Base-by-base conservation (phyloP, 2,329 filamentous ascomycete species). In the Aspergillus novoparasiticus region DNA sequence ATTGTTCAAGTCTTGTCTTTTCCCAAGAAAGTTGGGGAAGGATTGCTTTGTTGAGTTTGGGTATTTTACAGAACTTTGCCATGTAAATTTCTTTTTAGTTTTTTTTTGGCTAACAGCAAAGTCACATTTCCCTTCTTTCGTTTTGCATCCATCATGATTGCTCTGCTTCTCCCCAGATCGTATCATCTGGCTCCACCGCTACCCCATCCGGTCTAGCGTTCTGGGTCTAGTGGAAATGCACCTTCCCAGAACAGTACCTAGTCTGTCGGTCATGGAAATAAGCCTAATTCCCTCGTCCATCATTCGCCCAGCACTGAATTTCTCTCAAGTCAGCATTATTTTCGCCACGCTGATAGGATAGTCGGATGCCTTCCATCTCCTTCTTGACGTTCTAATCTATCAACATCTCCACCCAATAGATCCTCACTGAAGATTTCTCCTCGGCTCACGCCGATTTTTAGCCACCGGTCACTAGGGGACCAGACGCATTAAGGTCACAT, bases 91-190 rank as follows among this genome's bases (percentile, higher is more conserved):
- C n/a, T 50, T 19, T 26, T 19, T 26, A 5, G 8, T 28, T 28
- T 50, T 50, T 50, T 30, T 50, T 30, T 46, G n/a, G n/a, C 43
- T 46, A 23, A 28, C 8, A 41, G 19, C 6, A 48, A 51, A 30
- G 48, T 34, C 30, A 43, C 48, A 48, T 50, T 60, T 60, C 53
- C 53, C 26, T 36, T 36, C 28, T 36, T n/a, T 34, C 61, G 62
- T 61, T 60, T 63, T 45, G 51, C 32, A 28, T 58, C 45, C 41
- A 54, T 59, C n/a, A 21, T 50, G n/a, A 39, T 61, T 62, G 58
- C 56, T 60, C 54, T 56, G 48, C 54, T 64, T 64, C 58, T 66
- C 73, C 70, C 73, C 69, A 69, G 72, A 76, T 75, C 67, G 64
- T 65, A 68, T 66, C 62, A 64, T 61, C 63, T 48, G 34, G 64